Percentiles rank a stretch among this genome's conserved stretches.
phyloP scores from a whole-genome alignment of 257 asterid species.

The Verbascum thapsus region DNA sequence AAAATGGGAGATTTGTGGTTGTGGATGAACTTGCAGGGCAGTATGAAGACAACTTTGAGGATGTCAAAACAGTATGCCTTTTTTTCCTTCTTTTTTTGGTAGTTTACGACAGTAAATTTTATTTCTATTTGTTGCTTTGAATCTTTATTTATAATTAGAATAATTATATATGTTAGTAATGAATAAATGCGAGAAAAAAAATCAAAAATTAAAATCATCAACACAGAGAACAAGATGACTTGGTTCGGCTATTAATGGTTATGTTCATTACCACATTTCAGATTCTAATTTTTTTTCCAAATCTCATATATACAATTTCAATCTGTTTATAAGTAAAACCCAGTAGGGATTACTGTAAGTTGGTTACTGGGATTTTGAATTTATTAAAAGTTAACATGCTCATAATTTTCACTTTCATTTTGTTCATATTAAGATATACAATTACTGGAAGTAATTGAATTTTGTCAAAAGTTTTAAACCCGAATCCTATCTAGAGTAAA shows the following conservation, averaged over 20 bases:
- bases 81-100: not conserved
- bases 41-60: constrained; percentile 67
- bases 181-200: too few relatives aligned
- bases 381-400: constrained; percentile 7
- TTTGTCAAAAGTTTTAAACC: not conserved
- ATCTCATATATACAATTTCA: too few relatives aligned
- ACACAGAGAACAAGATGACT: too few relatives aligned
- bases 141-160: not conserved
- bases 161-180: not conserved
- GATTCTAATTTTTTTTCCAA: too few relatives aligned
- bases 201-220: too few relatives aligned
- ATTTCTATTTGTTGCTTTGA: not conserved
- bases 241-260: too few relatives aligned
- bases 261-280: too few relatives aligned
- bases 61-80: constrained; percentile 57
- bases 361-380: too few relatives aligned
- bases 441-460: not conserved
- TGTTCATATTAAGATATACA: not conserved
- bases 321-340: too few relatives aligned
- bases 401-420: not conserved
- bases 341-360: too few relatives aligned
- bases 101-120: not conserved
- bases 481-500: not conserved
- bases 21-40: constrained; percentile 55
- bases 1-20: constrained; percentile 42